Evolutionary conservation across 2,329 filamentous ascomycete species (phyloP).

Genomic region (Fusarium oligoseptatum): DNA sequence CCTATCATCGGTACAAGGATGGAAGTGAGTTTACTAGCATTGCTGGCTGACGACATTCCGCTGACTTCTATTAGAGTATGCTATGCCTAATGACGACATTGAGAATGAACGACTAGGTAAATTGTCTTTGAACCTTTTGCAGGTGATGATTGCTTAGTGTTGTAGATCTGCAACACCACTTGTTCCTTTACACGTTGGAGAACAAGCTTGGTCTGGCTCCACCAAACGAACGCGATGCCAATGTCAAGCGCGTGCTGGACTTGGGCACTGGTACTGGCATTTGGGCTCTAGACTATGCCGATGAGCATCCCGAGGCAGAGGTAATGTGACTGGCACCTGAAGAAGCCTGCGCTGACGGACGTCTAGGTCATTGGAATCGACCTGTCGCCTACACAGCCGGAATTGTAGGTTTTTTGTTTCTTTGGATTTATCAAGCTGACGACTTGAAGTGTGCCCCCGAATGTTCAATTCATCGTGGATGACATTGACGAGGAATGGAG

Average conservation of each 20-base stretch:
- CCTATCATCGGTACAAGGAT: constrained; percentile 16
- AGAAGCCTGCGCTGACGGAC: neutral
- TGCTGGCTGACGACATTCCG: too few species aligned
- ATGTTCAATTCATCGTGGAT: constrained; percentile 20
- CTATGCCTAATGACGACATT: constrained; percentile 14
- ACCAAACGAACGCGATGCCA: neutral
- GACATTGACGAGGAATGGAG: constrained; percentile 29
- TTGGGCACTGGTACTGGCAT: constrained; percentile 15
- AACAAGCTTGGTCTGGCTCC: constrained; percentile 8
- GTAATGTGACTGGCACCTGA: neutral
- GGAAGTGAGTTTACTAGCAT: constrained; percentile 8
- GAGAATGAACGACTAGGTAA: constrained; percentile 18
- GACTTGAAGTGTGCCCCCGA: constrained; percentile 9
- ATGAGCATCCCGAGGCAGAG: constrained; percentile 16
- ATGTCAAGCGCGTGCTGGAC: constrained; percentile 16
- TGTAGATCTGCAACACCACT: constrained; percentile 12
- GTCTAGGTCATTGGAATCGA: constrained; percentile 8
- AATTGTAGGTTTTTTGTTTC: neutral
- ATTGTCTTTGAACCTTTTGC: too few species aligned
- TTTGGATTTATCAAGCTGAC: neutral
- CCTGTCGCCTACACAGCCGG: constrained; percentile 20
- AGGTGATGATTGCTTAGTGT: neutral
- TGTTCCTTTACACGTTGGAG: constrained; percentile 4
- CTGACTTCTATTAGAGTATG: neutral
- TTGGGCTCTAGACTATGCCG: constrained; percentile 7